Base-by-base conservation (phyloP, 495 filamentous ascomycete species). In the Lophiostoma macrostomum region DNA sequence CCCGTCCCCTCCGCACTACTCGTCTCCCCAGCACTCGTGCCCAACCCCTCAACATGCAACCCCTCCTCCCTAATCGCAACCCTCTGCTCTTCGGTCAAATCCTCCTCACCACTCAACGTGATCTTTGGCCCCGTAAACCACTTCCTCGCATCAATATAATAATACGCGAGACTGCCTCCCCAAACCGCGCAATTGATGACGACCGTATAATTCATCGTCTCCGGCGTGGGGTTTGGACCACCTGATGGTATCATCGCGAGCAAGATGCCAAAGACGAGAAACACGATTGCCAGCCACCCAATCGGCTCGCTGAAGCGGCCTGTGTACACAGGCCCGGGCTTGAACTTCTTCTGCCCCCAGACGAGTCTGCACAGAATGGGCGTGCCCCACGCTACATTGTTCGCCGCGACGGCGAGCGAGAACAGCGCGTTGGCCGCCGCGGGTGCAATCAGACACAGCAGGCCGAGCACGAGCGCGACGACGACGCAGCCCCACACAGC, bases 121-220 rank as follows among this genome's bases (percentile, higher is more conserved):
- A 66, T 67, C 58, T 68, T 72, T 5, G 69, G 69, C 10, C 69
- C 69, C 11, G 60, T 69, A 47, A 72, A 72, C 69, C 69, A 70
- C 48, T 72, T 72, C 30, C 67, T 38, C 10, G 68, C 69, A 61
- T 71, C 53, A 25, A 72, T 41, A 53, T 56, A 52, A 64, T 84
- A 86, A 63, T 86, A 87, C 11, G 66, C n/a, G 58, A 84, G 66
- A 5, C 77, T 73, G 0, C 80, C 80, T 12, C 74, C 56, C 83
- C 82, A 86, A 4, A 86, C 79, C 11, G 80, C 76, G 2, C 68
- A 70, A 61, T 86, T 82, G 58, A 85, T 79, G 0, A 84, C 82
- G 18, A 84, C 72, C 0, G 80, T 84, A 50, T 85, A 85, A 54
- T 85, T 85, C 81, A 85, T 85, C 27, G 66, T 67, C 27, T 75